A percentile compares a stretch with the other conserved stretches of the same genome.
These are phyloP conservation scores for Calonectria montana DNA, from an alignment of 2,329 filamentous ascomycete genomes.

Conservation along the genomic window DNA sequence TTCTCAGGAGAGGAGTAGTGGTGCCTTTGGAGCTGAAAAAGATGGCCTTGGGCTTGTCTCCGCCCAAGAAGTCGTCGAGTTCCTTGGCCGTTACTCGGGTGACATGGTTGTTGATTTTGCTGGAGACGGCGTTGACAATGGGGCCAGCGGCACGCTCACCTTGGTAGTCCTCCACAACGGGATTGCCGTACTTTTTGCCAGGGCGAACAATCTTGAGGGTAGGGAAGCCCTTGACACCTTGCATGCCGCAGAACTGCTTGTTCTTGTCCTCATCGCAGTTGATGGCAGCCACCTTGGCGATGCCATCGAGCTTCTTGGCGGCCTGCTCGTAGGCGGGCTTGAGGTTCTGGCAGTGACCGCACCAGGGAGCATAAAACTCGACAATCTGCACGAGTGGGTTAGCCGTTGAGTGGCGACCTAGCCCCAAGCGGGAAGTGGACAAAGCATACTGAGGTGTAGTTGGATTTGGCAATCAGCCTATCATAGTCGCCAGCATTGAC, in stretches of 20 bases:
- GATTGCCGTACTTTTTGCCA: conserved; percentile 81
- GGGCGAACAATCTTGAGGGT: conserved; percentile 94
- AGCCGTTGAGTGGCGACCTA: conserved; percentile 2
- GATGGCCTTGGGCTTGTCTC: conserved; percentile 83
- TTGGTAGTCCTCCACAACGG: conserved; percentile 90
- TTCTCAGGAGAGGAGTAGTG: conserved; percentile 83
- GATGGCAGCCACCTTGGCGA: conserved; percentile 93
- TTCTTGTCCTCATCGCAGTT: conserved; percentile 96
- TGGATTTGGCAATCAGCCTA: conserved; percentile 85
- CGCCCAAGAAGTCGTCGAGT: conserved; percentile 79
- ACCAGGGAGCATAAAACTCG: conserved; percentile 98
- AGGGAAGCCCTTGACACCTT: conserved; percentile 94
- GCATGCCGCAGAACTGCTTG: conserved; percentile 84
- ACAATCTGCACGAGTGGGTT: conserved; percentile 59
- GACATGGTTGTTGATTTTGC: conserved; percentile 93
- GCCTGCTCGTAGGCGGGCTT: conserved; percentile 97
- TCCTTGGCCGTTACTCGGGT: conserved; percentile 83
- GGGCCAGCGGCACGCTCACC: conserved; percentile 84
- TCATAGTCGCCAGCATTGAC: conserved; percentile 84
- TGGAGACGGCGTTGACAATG: conserved; percentile 86
- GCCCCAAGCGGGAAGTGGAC: neutral
- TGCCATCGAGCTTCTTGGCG: conserved; percentile 86
- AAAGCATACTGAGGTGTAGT: conserved; percentile 84
- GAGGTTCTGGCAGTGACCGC: conserved; percentile 95
- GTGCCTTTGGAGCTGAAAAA: conserved; percentile 95